Conservation (phyloP, 768 basidiomycete species). For the Mycena kentingensis region DNA sequence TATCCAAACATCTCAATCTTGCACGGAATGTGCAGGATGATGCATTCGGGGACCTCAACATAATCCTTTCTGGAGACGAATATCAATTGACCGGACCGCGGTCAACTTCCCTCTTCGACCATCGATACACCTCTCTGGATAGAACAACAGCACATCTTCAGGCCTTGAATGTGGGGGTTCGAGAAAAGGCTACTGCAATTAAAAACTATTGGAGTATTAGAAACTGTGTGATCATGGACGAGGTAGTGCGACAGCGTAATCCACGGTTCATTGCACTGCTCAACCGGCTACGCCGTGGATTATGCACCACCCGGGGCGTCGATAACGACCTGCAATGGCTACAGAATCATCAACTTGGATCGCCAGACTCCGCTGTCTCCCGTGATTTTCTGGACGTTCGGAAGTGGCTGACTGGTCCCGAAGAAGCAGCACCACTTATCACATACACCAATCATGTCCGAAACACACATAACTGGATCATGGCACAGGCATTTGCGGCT, state of each 20-base stretch:
- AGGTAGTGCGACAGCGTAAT: slow-evolving; percentile 14
- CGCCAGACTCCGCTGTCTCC: background rate
- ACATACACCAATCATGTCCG: slow-evolving; percentile 18
- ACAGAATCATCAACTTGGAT: slow-evolving; percentile 2
- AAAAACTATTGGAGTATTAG: slow-evolving; percentile 14
- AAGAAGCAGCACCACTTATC: slow-evolving; percentile 11
- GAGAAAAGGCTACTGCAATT: slow-evolving; percentile 8
- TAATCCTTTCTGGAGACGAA: slow-evolving; percentile 20
- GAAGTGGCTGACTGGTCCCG: slow-evolving; percentile 9
- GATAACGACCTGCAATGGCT: slow-evolving; percentile 16
- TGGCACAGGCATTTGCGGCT: slow-evolving; percentile 12
- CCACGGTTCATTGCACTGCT: slow-evolving; percentile 9
- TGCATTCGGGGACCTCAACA: slow-evolving; percentile 12
- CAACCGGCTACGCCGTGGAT: slow-evolving; percentile 9
- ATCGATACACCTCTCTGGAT: background rate
- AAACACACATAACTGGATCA: slow-evolving; percentile 18
- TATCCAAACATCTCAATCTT: slow-evolving; percentile 13
- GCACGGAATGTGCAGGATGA: slow-evolving; percentile 7
- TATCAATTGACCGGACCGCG: slow-evolving; percentile 13
- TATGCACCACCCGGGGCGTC: slow-evolving; percentile 10
- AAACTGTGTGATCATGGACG: slow-evolving; percentile 17
- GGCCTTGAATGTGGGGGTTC: slow-evolving; percentile 1
- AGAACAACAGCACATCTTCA: slow-evolving; percentile 1
- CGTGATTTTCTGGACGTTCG: background rate
- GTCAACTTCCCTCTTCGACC: slow-evolving; percentile 5